Percentiles rank a stretch among this genome's conserved stretches.
phyloP scores from a whole-genome alignment of 139 green algal species.

The Chlamydomonas applanata region DNA sequence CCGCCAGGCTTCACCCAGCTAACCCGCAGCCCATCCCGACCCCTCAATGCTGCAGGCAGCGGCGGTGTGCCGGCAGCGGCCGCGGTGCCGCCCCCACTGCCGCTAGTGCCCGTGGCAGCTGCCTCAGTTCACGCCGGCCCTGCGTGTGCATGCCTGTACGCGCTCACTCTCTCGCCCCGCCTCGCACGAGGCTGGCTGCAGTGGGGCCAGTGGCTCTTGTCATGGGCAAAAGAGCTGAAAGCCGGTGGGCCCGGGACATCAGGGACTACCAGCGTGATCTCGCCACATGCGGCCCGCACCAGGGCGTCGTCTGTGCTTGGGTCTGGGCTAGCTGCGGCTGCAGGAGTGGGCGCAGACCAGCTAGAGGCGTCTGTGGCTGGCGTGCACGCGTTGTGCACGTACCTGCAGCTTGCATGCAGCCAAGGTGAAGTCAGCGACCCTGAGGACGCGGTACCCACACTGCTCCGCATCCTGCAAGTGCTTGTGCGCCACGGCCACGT shows the following conservation, averaged over 20 bases:
- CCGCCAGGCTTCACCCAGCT: no score
- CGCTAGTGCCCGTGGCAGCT: neutral
- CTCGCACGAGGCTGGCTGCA: conserved; percentile 17
- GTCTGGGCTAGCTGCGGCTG: neutral
- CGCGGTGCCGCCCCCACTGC: neutral
- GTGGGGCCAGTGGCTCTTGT: conserved; percentile 17
- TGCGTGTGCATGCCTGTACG: neutral
- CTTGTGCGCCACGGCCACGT: conserved; percentile 21
- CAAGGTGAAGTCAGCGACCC: neutral
- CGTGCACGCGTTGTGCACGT: conserved; percentile 34
- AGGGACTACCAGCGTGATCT: neutral
- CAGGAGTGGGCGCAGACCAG: conserved; percentile 7
- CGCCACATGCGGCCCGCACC: neutral
- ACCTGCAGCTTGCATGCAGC: conserved; percentile 27
- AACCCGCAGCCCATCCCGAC: no score
- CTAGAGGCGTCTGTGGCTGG: conserved; percentile 23
- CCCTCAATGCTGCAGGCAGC: neutral
- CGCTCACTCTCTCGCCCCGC: neutral
- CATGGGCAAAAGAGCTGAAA: conserved; percentile 2
- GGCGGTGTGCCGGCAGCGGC: conserved; percentile 18
- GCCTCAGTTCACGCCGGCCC: no score
- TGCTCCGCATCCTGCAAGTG: conserved; percentile 49
- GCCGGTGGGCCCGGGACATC: neutral
- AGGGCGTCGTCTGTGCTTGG: neutral
- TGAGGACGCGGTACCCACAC: conserved; percentile 34